phyloP scores from a whole-genome alignment of 2,329 filamentous ascomycete species.

The Neofusicoccum sp. region DNA sequence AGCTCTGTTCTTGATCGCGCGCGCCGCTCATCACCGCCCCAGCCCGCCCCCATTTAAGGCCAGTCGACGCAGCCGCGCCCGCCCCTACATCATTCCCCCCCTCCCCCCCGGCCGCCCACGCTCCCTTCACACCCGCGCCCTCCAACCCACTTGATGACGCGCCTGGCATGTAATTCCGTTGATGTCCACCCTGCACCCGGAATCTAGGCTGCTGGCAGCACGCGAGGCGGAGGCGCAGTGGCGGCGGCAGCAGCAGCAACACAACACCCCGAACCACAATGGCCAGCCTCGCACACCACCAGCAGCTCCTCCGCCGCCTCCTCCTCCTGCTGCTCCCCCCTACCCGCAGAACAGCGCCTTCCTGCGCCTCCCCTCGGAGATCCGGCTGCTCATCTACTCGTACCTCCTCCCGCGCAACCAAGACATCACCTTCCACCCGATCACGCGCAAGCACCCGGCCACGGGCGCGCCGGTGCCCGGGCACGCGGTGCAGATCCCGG shows the following conservation, averaged over 20 bases:
- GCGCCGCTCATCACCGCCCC: too few relatives aligned
- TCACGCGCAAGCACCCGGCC: conserved; percentile 3
- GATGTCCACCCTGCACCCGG: conserved; percentile 4
- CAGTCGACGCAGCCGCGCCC: too few relatives aligned
- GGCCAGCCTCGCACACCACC: neutral
- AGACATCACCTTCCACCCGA: conserved; percentile 14
- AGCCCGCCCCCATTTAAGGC: too few relatives aligned
- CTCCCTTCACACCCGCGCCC: neutral
- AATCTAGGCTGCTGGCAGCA: conserved; percentile 1
- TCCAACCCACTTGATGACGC: conserved; percentile 3
- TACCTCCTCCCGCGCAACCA: conserved; percentile 16
- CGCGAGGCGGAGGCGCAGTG: too few relatives aligned
- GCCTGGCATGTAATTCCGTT: conserved; percentile 8
- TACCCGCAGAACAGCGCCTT: neutral
- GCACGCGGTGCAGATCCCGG: conserved; percentile 3
- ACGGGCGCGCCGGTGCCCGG: neutral
- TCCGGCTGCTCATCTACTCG: conserved; percentile 17
- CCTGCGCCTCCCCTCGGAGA: conserved; percentile 15
- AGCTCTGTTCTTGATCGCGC: too few relatives aligned
- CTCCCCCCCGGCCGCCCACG: neutral
- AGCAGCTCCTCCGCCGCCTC: neutral
- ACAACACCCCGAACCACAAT: neutral
- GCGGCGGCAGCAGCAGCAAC: too few relatives aligned
- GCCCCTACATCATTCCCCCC: neutral
- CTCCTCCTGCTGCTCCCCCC: neutral